Conservation (phyloP, 192 early-diverging fungal genomes). For the Coemansia sp. region DNA sequence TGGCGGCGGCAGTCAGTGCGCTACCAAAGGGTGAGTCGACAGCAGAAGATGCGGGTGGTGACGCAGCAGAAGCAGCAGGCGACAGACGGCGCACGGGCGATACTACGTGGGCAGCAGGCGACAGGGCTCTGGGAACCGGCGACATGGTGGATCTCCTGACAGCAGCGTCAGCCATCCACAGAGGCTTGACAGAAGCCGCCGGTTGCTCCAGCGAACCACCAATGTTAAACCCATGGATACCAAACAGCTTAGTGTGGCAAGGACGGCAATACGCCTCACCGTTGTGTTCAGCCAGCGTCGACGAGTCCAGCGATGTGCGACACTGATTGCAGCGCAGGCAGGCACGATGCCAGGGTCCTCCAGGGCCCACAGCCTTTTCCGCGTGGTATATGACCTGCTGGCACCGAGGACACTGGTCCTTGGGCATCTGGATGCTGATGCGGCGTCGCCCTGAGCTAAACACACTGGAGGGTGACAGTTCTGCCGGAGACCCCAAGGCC, state of each 20-base stretch:
- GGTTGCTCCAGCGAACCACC: conserved; percentile 33
- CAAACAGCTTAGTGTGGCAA: conserved; percentile 51
- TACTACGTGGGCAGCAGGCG: not conserved
- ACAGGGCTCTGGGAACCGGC: not conserved
- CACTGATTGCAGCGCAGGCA: conserved; percentile 54
- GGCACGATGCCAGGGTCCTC: conserved; percentile 48
- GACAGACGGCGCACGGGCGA: not conserved
- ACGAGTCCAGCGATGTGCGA: conserved; percentile 36
- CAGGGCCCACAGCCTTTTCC: conserved; percentile 51
- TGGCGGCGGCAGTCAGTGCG: conserved; percentile 31
- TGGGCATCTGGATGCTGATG: conserved; percentile 28
- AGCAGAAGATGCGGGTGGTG: not conserved
- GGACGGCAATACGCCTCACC: conserved; percentile 49
- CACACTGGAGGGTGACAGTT: conserved; percentile 46
- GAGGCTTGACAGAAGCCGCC: not conserved
- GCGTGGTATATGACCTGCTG: conserved; percentile 49
- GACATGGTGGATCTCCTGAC: not conserved
- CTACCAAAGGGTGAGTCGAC: conserved; percentile 26
- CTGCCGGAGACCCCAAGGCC: conserved; percentile 6
- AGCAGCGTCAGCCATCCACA: not conserved
- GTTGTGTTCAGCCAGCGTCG: conserved; percentile 46
- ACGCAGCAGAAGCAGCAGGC: not conserved
- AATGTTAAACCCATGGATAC: conserved; percentile 42
- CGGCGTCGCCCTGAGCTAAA: conserved; percentile 39
- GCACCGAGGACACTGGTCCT: conserved; percentile 51